Base-by-base conservation (phyloP, 495 filamentous ascomycete species). In the Hypoxylon fragiforme region DNA sequence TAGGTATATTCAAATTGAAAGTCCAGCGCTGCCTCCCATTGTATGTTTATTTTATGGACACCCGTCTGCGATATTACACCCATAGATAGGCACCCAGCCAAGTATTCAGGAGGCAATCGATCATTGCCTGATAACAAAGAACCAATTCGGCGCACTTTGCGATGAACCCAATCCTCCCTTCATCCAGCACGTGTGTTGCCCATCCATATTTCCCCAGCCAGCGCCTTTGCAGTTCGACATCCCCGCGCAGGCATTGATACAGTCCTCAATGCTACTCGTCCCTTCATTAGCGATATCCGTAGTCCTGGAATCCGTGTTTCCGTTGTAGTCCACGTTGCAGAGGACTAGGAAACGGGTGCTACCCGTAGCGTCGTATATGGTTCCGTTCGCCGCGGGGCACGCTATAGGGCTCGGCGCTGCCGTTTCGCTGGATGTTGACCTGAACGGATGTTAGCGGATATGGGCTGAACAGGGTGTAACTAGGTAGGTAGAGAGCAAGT, bases 151-250 rank as follows among this genome's bases (percentile, higher is more conserved):
- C 74, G 78, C 57, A 73, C 57, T 8, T 64, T 74, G 58, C 70
- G 74, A 52, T 74, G 65, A 2, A 69, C 84, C 42, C 70, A 83
- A 46, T 70, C 69, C 49, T 68, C 75, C 72, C 79, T 86, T 71
- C 75, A 84, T 15, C 73, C 69, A 78, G 65, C 70, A 74, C 46
- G 67, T 61, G 43, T 69, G 65, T 26, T 55, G 44, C 2, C 61
- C 67, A 0, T 59, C 0, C 13, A 61, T 62, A 12, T 38, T 45
- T 1, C 72, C 72, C 70, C 70, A 74, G 8, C 72, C 69, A 0
- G 67, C 70, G 11, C 65, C 72, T 0, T 62, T 56, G 24, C 72
- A 74, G 1, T 35, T 44, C 0, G 53, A 38, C 39, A 56, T 49
- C 0, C 22, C 22, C 7, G 70, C 64, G 30, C 72, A 74, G 0